Conservation (phyloP, 2,329 filamentous ascomycete species). For the Meredithiella fracta region DNA sequence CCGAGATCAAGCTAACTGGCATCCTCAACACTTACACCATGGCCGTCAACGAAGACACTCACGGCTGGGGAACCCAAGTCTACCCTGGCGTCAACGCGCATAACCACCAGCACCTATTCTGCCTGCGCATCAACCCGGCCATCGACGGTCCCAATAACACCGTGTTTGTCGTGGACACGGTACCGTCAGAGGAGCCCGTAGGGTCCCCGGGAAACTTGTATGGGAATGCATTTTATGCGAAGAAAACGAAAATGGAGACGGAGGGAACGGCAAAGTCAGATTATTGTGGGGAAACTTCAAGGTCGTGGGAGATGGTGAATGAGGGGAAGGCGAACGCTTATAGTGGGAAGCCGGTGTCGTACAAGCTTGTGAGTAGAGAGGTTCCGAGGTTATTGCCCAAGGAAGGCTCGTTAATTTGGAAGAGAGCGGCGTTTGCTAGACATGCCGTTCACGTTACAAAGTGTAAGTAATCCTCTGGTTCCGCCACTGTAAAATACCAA, state of each 20-base stretch:
- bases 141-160: constrained; percentile 76
- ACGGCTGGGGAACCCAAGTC: constrained; percentile 83
- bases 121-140: constrained; percentile 71
- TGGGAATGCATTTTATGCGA: constrained; percentile 78
- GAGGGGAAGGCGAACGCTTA: constrained; percentile 69
- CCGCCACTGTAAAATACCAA: not conserved
- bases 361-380: constrained; percentile 81
- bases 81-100: constrained; percentile 83
- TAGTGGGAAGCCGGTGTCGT: constrained; percentile 68
- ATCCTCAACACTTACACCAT: constrained; percentile 86
- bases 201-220: constrained; percentile 67
- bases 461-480: constrained; percentile 39
- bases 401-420: constrained; percentile 69
- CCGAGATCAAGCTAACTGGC: constrained; percentile 80
- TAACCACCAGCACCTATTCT: constrained; percentile 94
- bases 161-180: constrained; percentile 67
- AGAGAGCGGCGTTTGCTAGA: constrained; percentile 71
- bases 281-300: constrained; percentile 61
- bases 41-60: constrained; percentile 61
- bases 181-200: constrained; percentile 52
- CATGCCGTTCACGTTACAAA: constrained; percentile 81
- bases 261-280: constrained; percentile 54
- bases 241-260: constrained; percentile 64
- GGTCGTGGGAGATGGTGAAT: constrained; percentile 87
- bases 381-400: constrained; percentile 66